Evolutionary conservation across 495 filamentous ascomycete genomes (phyloP).

Genomic region (Jackrogersella multiformis): DNA sequence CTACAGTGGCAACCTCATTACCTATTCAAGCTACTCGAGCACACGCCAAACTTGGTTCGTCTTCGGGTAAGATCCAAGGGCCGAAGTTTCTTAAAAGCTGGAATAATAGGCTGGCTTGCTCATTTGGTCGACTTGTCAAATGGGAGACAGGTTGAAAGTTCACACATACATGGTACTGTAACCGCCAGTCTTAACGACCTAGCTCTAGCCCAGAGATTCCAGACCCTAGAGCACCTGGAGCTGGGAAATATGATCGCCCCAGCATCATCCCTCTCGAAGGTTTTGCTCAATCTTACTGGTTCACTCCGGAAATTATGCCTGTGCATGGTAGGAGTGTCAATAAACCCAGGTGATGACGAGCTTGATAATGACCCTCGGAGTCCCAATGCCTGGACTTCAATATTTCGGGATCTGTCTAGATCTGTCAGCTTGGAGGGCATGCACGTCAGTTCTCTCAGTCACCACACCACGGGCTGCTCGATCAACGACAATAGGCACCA

Average conservation of each 20-base stretch:
- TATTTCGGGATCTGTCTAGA: constrained; percentile 30
- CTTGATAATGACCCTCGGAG: constrained; percentile 32
- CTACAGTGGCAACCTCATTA: constrained; percentile 39
- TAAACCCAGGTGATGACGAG: constrained; percentile 29
- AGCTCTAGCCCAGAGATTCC: constrained; percentile 11
- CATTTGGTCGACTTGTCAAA: constrained; percentile 15
- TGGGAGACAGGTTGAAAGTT: background rate
- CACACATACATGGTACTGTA: background rate
- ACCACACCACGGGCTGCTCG: constrained; percentile 32
- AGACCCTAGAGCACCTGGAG: constrained; percentile 20
- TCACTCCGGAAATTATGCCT: constrained; percentile 32
- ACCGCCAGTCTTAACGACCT: background rate
- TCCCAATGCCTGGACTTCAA: constrained; percentile 38
- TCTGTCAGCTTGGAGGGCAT: constrained; percentile 25
- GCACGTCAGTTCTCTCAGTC: constrained; percentile 21
- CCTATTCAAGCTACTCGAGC: constrained; percentile 35
- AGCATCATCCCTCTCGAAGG: constrained; percentile 18
- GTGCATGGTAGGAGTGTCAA: constrained; percentile 21
- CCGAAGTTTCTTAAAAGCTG: constrained; percentile 23
- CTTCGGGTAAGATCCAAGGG: constrained; percentile 33
- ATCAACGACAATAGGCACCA: constrained; percentile 27
- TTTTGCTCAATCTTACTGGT: constrained; percentile 16
- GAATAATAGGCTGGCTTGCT: constrained; percentile 38
- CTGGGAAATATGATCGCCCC: constrained; percentile 35
- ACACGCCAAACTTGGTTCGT: constrained; percentile 35